Conservation (phyloP, 2,329 filamentous ascomycete species). For the Pyrenochaeta sp. region DNA sequence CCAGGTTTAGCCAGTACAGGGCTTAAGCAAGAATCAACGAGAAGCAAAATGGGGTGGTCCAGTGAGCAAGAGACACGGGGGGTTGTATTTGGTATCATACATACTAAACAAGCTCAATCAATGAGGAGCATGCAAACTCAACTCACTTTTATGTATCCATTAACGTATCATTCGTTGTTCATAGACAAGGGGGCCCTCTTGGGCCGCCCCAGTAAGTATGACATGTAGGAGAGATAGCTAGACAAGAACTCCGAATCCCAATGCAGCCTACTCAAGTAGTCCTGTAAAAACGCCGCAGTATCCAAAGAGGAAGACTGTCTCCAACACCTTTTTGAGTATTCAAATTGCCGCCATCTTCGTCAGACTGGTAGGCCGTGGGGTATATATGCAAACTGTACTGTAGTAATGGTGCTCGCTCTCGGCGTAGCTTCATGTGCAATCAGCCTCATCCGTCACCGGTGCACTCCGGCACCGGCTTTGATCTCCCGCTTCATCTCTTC, state of each 20-base stretch:
- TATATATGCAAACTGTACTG: slow-evolving; percentile 28
- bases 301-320: slow-evolving; percentile 4
- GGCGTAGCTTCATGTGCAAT: slow-evolving; percentile 10
- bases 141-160: slow-evolving; percentile 23
- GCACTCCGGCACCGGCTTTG: slow-evolving; percentile 45
- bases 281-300: slow-evolving; percentile 11
- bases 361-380: slow-evolving; percentile 23
- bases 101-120: background rate
- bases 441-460: slow-evolving; percentile 26
- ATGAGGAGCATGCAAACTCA: slow-evolving; percentile 10
- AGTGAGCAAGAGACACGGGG: background rate
- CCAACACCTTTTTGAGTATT: slow-evolving; percentile 28
- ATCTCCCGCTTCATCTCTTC: slow-evolving; percentile 68
- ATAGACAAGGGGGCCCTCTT: slow-evolving; percentile 12
- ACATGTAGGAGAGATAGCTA: slow-evolving; percentile 5
- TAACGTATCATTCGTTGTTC: slow-evolving; percentile 22
- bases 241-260: slow-evolving; percentile 16
- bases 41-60: background rate
- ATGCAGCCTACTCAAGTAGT: slow-evolving; percentile 16
- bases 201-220: slow-evolving; percentile 4
- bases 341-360: slow-evolving; percentile 20
- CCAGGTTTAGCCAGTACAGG: background rate
- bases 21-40: background rate
- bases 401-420: slow-evolving; percentile 17
- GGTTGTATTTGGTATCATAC: slow-evolving; percentile 3